Evolutionary conservation across 2,329 filamentous ascomycete genomes (phyloP).

Genomic region (Stromatinia cepivora): DNA sequence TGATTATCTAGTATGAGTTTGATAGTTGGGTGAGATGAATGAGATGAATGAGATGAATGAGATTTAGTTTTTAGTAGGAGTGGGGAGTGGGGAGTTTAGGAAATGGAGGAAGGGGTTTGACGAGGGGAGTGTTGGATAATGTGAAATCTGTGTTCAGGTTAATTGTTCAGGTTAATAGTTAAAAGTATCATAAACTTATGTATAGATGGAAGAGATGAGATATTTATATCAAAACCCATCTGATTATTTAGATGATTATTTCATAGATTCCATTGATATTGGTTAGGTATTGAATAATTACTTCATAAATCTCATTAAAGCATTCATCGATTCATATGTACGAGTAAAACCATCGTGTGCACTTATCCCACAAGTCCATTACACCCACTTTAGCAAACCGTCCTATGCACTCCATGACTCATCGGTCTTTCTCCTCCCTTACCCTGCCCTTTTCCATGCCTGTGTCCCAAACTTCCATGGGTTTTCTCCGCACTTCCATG

Average conservation of each 20-base stretch:
- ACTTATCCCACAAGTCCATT: neutral
- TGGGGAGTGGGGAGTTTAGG: too few relatives aligned
- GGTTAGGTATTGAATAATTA: neutral
- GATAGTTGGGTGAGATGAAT: too few relatives aligned
- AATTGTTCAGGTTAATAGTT: too few relatives aligned
- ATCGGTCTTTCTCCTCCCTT: slow-evolving; percentile 47
- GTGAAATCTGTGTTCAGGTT: too few relatives aligned
- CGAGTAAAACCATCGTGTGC: neutral
- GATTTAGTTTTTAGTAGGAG: too few relatives aligned
- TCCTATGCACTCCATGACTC: slow-evolving; percentile 49
- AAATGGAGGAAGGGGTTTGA: too few relatives aligned
- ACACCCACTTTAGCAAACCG: slow-evolving; percentile 45
- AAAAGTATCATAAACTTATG: too few relatives aligned
- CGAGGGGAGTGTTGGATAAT: too few relatives aligned
- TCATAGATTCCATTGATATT: neutral
- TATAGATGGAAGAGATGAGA: too few relatives aligned
- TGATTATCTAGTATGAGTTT: too few relatives aligned
- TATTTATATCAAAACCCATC: too few relatives aligned
- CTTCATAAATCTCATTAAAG: neutral
- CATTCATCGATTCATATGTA: neutral
- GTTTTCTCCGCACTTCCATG: slow-evolving; percentile 43
- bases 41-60: too few relatives aligned
- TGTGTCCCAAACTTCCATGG: slow-evolving; percentile 37
- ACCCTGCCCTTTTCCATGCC: slow-evolving; percentile 28
- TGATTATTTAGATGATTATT: neutral